Evolutionary conservation across 2,329 filamentous ascomycete species (phyloP).

Genomic region (Penicillium brevicompactum): DNA sequence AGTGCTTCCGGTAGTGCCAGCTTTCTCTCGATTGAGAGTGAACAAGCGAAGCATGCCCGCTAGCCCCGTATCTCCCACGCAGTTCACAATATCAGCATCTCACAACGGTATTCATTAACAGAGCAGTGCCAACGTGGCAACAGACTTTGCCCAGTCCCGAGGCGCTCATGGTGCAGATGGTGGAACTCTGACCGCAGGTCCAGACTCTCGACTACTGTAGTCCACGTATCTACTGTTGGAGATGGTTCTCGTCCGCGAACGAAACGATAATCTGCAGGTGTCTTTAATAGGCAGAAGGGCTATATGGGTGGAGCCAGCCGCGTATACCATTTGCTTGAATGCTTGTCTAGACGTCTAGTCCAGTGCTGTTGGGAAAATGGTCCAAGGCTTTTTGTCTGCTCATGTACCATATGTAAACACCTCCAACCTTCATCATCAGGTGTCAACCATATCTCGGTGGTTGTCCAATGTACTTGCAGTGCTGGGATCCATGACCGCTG

Average conservation of each 20-base stretch:
- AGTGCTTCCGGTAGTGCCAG: too few species aligned
- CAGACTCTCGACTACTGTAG: background rate
- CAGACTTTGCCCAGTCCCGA: too few species aligned
- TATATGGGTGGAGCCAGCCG: constrained; percentile 25
- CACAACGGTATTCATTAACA: too few species aligned
- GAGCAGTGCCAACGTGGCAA: too few species aligned
- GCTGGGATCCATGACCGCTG: constrained; percentile 16
- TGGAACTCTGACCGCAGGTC: too few species aligned
- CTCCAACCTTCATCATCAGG: background rate
- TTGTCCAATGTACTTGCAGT: background rate
- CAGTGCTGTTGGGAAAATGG: background rate
- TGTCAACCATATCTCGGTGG: background rate
- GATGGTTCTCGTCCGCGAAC: constrained; percentile 42
- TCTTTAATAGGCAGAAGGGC: constrained; percentile 46
- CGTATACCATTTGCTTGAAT: constrained; percentile 14
- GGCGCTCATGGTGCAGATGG: too few species aligned
- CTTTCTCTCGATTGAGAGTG: too few species aligned
- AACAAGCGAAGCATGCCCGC: too few species aligned
- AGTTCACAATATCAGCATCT: too few species aligned
- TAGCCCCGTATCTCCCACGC: too few species aligned
- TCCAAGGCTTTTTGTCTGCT: background rate
- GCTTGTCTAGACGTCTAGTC: constrained; percentile 4
- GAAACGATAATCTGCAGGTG: constrained; percentile 56
- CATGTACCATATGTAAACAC: background rate
- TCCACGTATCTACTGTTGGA: constrained; percentile 15